Conservation (phyloP, 2,329 filamentous ascomycete genomes). For the Penicillium nordicum region DNA sequence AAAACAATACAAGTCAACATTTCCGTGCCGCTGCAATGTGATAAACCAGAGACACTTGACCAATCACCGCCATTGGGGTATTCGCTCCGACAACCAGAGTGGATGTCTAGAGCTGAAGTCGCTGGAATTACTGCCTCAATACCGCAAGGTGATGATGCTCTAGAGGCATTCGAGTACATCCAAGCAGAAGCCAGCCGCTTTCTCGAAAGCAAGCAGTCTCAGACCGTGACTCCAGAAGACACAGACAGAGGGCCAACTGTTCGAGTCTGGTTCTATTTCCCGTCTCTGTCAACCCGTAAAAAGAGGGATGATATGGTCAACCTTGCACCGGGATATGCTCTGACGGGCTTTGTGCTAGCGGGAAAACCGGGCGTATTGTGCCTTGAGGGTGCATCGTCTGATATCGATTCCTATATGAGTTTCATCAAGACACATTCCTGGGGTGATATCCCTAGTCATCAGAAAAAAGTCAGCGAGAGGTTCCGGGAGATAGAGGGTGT, state of each 20-base stretch:
- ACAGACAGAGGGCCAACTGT: constrained; percentile 34
- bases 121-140: constrained; percentile 40
- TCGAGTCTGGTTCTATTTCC: constrained; percentile 63
- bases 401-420: constrained; percentile 59
- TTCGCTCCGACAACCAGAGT: constrained; percentile 49
- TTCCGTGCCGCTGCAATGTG: constrained; percentile 25
- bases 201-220: constrained; percentile 21
- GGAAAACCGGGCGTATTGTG: constrained; percentile 54
- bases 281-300: constrained; percentile 57
- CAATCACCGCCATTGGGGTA: constrained; percentile 26
- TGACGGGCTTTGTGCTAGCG: constrained; percentile 59
- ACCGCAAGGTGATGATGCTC: constrained; percentile 42
- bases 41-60: constrained; percentile 11
- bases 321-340: constrained; percentile 50
- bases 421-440: constrained; percentile 63
- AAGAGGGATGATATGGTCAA: constrained; percentile 58
- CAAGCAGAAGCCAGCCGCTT: constrained; percentile 37
- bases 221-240: neutral
- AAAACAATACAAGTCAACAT: constrained; percentile 30
- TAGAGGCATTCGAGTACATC: constrained; percentile 47
- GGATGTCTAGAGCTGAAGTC: constrained; percentile 52
- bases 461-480: constrained; percentile 60
- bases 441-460: constrained; percentile 60
- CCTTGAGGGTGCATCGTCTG: constrained; percentile 37
- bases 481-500: constrained; percentile 43